A percentile compares a stretch with the other conserved stretches of the same genome.
Evolutionary conservation across 345 rosid species (phyloP).

Genomic region (Eucalyptus microcorys): DNA sequence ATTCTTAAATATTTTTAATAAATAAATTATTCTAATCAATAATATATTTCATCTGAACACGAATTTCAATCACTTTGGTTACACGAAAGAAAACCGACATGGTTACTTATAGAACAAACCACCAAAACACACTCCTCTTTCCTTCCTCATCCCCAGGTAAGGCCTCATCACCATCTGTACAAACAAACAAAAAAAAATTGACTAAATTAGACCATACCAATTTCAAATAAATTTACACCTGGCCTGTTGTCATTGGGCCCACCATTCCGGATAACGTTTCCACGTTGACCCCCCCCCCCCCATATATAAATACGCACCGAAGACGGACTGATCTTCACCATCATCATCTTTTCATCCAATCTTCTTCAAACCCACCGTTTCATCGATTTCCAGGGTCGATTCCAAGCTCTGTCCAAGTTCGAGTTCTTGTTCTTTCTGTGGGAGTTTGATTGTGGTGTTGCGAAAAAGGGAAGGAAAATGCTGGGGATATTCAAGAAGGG

Average conservation of each 20-base stretch:
- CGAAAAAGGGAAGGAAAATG: constrained; percentile 12
- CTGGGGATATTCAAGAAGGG: constrained; percentile 54
- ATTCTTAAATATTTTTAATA: too few species aligned
- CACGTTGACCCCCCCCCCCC: not conserved
- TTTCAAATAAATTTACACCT: constrained; percentile 13
- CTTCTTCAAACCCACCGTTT: too few species aligned
- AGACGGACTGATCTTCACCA: not conserved
- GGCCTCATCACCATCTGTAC: not conserved
- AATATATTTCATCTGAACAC: too few species aligned
- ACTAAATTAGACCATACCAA: too few species aligned
- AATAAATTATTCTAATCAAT: too few species aligned
- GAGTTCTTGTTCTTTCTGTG: not conserved
- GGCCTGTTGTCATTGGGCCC: too few species aligned
- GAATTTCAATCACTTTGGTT: too few species aligned
- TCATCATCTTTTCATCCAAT: not conserved
- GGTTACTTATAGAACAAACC: too few species aligned
- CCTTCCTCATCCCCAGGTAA: not conserved
- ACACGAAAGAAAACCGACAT: not conserved
- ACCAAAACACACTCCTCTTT: too few species aligned
- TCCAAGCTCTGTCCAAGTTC: not conserved
- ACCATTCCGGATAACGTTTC: not conserved
- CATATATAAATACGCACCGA: not conserved
- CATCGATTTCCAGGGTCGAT: not conserved
- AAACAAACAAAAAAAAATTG: too few species aligned
- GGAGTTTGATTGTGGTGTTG: not conserved